These are phyloP conservation scores for Septoria petroselini DNA, from an alignment of 2,329 filamentous ascomycete species.

Conservation along the genomic window DNA sequence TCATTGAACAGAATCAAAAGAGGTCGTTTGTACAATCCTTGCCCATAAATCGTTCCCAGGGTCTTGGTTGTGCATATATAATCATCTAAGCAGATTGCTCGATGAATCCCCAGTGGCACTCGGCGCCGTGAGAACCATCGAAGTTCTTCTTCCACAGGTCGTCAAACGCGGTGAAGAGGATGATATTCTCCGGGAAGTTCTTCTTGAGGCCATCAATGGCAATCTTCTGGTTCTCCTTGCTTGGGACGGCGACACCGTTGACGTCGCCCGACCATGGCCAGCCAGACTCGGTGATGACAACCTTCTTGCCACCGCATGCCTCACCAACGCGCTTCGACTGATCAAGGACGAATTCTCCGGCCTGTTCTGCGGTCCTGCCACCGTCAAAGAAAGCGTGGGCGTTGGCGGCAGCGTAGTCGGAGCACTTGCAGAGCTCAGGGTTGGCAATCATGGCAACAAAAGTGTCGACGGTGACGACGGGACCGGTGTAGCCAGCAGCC, in stretches of 20 bases:
- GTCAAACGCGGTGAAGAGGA: conserved; percentile 78
- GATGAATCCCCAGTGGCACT: conserved; percentile 65
- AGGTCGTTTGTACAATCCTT: conserved; percentile 10
- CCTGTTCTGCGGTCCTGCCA: conserved; percentile 55
- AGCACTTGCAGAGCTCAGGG: conserved; percentile 69
- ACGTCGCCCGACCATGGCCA: conserved; percentile 70
- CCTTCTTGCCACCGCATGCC: conserved; percentile 56
- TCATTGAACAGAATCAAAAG: conserved; percentile 2
- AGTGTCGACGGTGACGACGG: conserved; percentile 77
- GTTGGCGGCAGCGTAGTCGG: conserved; percentile 79
- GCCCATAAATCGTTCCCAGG: conserved; percentile 10
- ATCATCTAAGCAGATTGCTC: conserved; percentile 11
- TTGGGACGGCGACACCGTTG: conserved; percentile 69
- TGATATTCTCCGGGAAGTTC: conserved; percentile 58
- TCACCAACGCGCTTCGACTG: conserved; percentile 51
- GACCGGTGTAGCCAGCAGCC: conserved; percentile 64
- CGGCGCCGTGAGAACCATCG: conserved; percentile 62
- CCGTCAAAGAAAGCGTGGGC: conserved; percentile 80
- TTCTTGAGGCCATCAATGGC: conserved; percentile 65
- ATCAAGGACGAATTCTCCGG: conserved; percentile 64
- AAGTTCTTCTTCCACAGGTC: conserved; percentile 72
- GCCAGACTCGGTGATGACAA: conserved; percentile 77
- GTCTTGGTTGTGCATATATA: conserved; percentile 8
- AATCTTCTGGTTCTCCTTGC: conserved; percentile 60
- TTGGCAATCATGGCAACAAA: conserved; percentile 65